Evolutionary conservation across 1,139 yeast species (phyloP).

Genomic region (Tardiomyces depauwii): DNA sequence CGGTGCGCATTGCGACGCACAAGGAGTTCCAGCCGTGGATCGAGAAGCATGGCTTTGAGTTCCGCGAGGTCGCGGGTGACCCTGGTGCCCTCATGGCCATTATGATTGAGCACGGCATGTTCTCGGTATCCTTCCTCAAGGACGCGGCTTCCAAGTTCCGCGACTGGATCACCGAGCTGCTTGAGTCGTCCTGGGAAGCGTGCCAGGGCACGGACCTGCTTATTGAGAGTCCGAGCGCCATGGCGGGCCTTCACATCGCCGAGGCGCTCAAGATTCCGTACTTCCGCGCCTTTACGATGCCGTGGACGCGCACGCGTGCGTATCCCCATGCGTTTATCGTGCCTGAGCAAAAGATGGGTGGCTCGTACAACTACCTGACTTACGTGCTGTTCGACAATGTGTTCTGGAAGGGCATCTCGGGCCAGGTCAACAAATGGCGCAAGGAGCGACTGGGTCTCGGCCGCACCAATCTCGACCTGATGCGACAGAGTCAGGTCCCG

Average conservation of each 20-base stretch:
- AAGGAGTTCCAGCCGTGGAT: slow-evolving; percentile 72
- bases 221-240: slow-evolving; percentile 90
- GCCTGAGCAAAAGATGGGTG: slow-evolving; percentile 88
- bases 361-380: slow-evolving; percentile 82
- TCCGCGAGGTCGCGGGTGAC: slow-evolving; percentile 76
- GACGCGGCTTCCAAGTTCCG: slow-evolving; percentile 74
- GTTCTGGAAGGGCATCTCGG: slow-evolving; percentile 89
- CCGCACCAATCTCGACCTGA: slow-evolving; percentile 53
- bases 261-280: slow-evolving; percentile 85
- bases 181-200: slow-evolving; percentile 69
- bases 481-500: slow-evolving; percentile 76
- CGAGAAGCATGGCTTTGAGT: slow-evolving; percentile 50
- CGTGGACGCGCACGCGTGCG: slow-evolving; percentile 93
- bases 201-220: slow-evolving; percentile 76
- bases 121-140: slow-evolving; percentile 70
- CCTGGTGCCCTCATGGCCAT: slow-evolving; percentile 87
- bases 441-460: slow-evolving; percentile 51
- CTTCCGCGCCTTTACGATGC: slow-evolving; percentile 95
- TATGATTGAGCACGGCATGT: slow-evolving; percentile 84
- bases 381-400: slow-evolving; percentile 88
- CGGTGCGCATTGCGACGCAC: slow-evolving; percentile 78
- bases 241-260: slow-evolving; percentile 93
- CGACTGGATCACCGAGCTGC: slow-evolving; percentile 67
- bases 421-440: slow-evolving; percentile 85
- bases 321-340: slow-evolving; percentile 95